These are phyloP conservation scores for Pestalotiopsis sp. DNA, from an alignment of 2,329 filamentous ascomycete genomes.

Conservation along the genomic window DNA sequence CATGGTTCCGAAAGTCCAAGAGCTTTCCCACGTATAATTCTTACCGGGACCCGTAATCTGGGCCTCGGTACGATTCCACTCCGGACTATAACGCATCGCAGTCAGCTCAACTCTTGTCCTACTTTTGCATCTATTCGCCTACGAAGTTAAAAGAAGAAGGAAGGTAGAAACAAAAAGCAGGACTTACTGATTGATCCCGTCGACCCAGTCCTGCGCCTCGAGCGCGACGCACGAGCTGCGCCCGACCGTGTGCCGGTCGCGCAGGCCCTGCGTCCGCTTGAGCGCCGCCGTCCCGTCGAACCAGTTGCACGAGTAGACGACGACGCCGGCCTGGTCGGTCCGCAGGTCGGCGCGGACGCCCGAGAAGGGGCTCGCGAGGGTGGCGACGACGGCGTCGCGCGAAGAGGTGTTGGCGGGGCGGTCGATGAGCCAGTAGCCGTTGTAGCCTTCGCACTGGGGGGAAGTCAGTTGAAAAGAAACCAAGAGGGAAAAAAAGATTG, in stretches of 20 bases:
- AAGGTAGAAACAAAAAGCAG: too few species aligned
- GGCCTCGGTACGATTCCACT: conserved; percentile 42
- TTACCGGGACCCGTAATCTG: conserved; percentile 45
- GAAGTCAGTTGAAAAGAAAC: too few species aligned
- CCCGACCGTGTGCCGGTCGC: conserved; percentile 43
- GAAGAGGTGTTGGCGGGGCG: conserved; percentile 31
- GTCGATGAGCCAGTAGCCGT: conserved; percentile 58
- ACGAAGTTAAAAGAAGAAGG: too few species aligned
- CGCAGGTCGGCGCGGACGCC: conserved; percentile 72
- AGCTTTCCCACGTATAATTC: conserved; percentile 45
- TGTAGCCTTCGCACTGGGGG: conserved; percentile 70
- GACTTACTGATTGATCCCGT: conserved; percentile 71
- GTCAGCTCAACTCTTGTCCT: background rate
- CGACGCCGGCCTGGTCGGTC: conserved; percentile 71
- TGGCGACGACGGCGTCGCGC: conserved; percentile 45
- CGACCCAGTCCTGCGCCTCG: conserved; percentile 78
- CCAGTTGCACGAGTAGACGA: conserved; percentile 71
- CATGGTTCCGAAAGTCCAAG: conserved; percentile 43
- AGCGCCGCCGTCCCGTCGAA: conserved; percentile 52
- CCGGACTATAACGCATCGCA: conserved; percentile 37
- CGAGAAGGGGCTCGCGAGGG: conserved; percentile 62
- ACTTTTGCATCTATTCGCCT: too few species aligned
- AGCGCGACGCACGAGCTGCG: conserved; percentile 74
- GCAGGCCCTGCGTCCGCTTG: conserved; percentile 62
- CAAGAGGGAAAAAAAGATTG: too few species aligned